Base-by-base conservation (phyloP, 169 alveolate genomes). In the Cryptosporidium felis region DNA sequence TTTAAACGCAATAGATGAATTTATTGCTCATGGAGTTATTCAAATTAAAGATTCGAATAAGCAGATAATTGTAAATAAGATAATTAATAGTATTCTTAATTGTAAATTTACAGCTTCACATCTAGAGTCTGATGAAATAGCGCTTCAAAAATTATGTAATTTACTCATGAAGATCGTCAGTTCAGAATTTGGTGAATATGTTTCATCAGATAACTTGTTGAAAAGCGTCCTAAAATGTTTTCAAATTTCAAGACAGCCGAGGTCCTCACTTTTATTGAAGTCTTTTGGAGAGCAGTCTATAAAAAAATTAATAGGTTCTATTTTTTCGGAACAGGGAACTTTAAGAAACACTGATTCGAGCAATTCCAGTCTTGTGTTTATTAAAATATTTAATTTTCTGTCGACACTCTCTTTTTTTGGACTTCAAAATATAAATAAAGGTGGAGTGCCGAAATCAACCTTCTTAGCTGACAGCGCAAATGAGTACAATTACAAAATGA, bases 231-330 rank as follows among this genome's bases (percentile, higher is more conserved):
- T 61, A 32, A 74, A 53, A 59, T 74, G 85, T 53, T 74, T 74
- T 56, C 85, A 74, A 38, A 74, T 74, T 18, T 74, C 85, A 1
- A 74, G 85, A 36, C 85, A 74, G 34, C 85, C 85, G 10, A 74
- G 85, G 23, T 49, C 85, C 8, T 51, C 85, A 4, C 85, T 40
- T 56, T 74, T 74, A 49, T 34, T 74, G n/a, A 28, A 59, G 26
- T 74, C 85, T 1, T 53, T 56, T 4, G 85, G 85, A 10, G 85
- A 74, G 34, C 60, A 58, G 3, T 44, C 85, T 21, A 74, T 74
- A 21, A 40, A 18, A 10, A 49, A 53, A 2, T 21, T 74, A 21
- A 40, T 74, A 8, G 23, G 42, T 49, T 21, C 28, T 30, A 41
- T 74, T 21, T 74, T 74, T 8, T 53, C 65, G 26, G 56, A 45